These are phyloP conservation scores for Paraphoma chrysanthemicola DNA, from an alignment of 2,329 filamentous ascomycete genomes.

Conservation along the genomic window DNA sequence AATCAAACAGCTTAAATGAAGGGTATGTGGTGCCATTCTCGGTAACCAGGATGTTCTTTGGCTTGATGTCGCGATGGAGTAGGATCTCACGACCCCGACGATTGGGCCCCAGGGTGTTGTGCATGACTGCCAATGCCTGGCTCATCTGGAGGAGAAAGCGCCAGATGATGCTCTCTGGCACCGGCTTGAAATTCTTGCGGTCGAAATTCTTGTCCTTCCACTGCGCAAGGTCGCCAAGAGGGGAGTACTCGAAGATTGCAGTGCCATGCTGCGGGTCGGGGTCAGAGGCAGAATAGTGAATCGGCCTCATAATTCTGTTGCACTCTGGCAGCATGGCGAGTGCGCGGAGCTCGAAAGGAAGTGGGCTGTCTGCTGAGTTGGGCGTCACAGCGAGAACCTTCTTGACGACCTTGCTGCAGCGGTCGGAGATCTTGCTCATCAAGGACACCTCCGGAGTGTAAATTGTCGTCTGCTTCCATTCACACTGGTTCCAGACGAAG, in stretches of 20 bases:
- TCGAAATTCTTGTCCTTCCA: conserved; percentile 27
- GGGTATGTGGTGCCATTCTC: conserved; percentile 32
- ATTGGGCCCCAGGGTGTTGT: conserved; percentile 19
- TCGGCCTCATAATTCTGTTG: conserved; percentile 26
- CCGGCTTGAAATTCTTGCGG: conserved; percentile 16
- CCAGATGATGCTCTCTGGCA: conserved; percentile 38
- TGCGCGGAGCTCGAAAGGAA: conserved; percentile 18
- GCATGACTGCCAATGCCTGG: conserved; percentile 36
- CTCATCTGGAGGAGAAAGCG: conserved; percentile 35
- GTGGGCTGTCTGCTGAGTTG: not conserved
- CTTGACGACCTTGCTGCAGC: conserved; percentile 20
- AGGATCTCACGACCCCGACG: conserved; percentile 4
- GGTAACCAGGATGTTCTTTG: conserved; percentile 34
- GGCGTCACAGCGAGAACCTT: conserved; percentile 20
- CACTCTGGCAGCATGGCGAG: conserved; percentile 21
- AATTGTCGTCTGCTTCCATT: conserved; percentile 8
- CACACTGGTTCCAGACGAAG: conserved; percentile 11
- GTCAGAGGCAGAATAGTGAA: conserved; percentile 10
- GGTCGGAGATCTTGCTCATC: conserved; percentile 7
- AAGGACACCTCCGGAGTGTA: conserved; percentile 11
- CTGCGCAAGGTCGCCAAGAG: conserved; percentile 26
- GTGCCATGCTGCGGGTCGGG: conserved; percentile 15
- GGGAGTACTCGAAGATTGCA: conserved; percentile 27
- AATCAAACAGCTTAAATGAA: conserved; percentile 36
- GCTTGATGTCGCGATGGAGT: conserved; percentile 38